Base-by-base conservation (phyloP, 768 basidiomycete genomes). In the Hypsizygus marmoreus region DNA sequence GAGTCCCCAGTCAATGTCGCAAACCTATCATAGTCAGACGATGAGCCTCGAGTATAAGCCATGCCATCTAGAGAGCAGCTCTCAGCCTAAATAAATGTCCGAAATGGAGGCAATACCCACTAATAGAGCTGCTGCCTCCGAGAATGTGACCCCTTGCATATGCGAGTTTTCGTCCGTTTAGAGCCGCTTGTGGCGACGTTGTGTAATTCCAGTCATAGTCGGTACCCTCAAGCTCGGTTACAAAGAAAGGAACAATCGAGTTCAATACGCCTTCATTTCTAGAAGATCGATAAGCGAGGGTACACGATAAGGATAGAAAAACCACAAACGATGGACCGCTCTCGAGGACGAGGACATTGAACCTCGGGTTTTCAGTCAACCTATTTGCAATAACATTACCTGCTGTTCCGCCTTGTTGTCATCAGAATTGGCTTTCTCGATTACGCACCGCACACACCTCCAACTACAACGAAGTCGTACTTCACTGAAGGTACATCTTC, bases 301-400 rank as follows among this genome's bases (percentile, higher is more conserved):
- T 17, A 20, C 7, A 2, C 34, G 9, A 23, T n/a, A 11, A 9
- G 8, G 10, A 41, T 31, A 23, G 8, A 24, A 35, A 16, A 34
- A 13, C 16, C n/a, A 48, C 54, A 30, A 36, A 64, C 63, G 56
- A 50, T 16, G 50, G 52, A 7, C 65, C 63, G 19, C 63, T 62
- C 44, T 69, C 69, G 2, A 71, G 46, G 2, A 69, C 48, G 5
- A 71, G 63, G 14, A 71, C 64, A 7, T 43, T 56, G 19, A 53
- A 36, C 2, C 48, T 43, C 2, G 57, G 50, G 55, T 73, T 63
- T 46, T 69, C 67, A 2, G 65, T 53, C 1, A 69, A 54, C 8
- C 69, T 50, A 35, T 60, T 69, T 5, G 68, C 68, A 4, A 71
- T 28, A 12, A 66, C 65, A 37, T 55, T 59, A 28, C 69, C 69